Base-by-base conservation (phyloP, 1,284 basidiomycete species). In the Neonothopanus nambi region DNA sequence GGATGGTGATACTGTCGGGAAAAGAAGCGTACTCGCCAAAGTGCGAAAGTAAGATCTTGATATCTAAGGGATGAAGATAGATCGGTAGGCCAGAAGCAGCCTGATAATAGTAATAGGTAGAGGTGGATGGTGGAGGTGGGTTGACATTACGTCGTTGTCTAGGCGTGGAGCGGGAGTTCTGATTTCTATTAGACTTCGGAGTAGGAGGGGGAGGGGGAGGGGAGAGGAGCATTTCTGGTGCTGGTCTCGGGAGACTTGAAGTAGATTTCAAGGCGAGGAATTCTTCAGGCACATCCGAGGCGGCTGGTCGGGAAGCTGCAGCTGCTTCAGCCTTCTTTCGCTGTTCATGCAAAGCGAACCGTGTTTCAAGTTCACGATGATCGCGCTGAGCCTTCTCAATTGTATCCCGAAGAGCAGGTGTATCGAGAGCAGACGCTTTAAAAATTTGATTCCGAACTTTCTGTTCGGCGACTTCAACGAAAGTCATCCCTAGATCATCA, bases 31-130 rank as follows among this genome's bases (percentile, higher is more conserved):
- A 98, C 11, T 47, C 45, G 26, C 48, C 78, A 71, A 88, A 98
- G 67, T 95, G 88, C 11, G 92, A 82, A 15, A 95, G 77, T 13
- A 99, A 79, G 54, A 98, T 94, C 70, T 89, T 91, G 71, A 96
- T 97, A 68, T 99, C 96, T 37, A 99, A 81, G 2, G 96, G 95
- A 65, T 97, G 94, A 13, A 99, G 81, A 75, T 91, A 99, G 62
- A 98, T 82, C 17, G 93, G 91, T 57, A 93, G 80, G 15, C 96
- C 97, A 2, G 92, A 92, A 0, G 93, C 86, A 11, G 94, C 91
- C 70, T 99, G 97, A 70, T 98, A 99, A 70, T 93, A 99, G 65
- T 91, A 93, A 71, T 97, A 98, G 11, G 87, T 87, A 18, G 87
- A 88, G 2, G 87, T 85, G 2, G 87, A 85, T 12, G 87, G 88